phyloP scores from a whole-genome alignment of 139 green algal genomes.

The Parachlorella kessleri region DNA sequence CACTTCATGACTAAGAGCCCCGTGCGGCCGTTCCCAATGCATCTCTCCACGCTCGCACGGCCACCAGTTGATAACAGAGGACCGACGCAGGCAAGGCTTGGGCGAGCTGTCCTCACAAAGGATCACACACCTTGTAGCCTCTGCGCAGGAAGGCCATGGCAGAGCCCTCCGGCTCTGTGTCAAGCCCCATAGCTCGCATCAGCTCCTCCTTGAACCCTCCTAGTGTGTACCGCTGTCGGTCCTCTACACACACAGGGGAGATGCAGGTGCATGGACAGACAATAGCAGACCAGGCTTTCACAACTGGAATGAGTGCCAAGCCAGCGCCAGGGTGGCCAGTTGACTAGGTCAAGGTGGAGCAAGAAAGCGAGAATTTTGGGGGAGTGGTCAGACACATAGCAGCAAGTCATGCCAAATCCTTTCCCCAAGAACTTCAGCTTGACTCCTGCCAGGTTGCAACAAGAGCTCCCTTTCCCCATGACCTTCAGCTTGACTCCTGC shows the following conservation, averaged over 20 bases:
- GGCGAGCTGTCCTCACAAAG: too few relatives aligned
- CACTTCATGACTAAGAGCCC: neutral
- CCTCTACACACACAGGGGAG: neutral
- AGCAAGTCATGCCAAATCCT: neutral
- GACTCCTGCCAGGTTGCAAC: too few relatives aligned
- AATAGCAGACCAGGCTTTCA: too few relatives aligned
- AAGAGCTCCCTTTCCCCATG: too few relatives aligned
- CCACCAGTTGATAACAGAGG: neutral
- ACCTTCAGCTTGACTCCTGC: too few relatives aligned
- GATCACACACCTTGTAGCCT: slow-evolving; percentile 74
- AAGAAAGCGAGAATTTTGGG: too few relatives aligned
- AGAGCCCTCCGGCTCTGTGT: slow-evolving; percentile 82
- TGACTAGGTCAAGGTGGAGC: too few relatives aligned
- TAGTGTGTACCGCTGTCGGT: slow-evolving; percentile 73
- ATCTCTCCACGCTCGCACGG: neutral
- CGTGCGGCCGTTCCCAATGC: too few relatives aligned
- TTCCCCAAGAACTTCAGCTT: too few relatives aligned
- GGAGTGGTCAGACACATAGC: neutral
- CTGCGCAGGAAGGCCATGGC: slow-evolving; percentile 76
- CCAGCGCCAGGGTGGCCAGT: too few relatives aligned
- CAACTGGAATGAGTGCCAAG: too few relatives aligned
- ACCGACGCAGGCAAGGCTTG: too few relatives aligned
- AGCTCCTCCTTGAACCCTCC: slow-evolving; percentile 84
- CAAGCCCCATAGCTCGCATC: slow-evolving; percentile 82
- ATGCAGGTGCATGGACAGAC: neutral